Evolutionary conservation across 2,329 filamentous ascomycete genomes (phyloP).

Genomic region (Beauveria rudraprayagi): DNA sequence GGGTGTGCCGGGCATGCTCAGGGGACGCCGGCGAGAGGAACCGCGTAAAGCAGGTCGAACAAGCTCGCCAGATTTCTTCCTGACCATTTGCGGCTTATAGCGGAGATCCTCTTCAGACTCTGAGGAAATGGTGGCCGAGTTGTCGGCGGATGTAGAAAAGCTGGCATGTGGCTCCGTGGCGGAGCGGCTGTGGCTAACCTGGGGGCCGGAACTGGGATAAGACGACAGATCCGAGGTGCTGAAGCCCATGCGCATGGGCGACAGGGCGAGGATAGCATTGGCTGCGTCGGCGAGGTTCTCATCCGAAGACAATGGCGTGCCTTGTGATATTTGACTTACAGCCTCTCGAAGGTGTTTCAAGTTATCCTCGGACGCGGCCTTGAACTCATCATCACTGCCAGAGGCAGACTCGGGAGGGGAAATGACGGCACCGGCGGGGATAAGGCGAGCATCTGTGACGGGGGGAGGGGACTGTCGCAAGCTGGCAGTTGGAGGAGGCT

Average conservation of each 20-base stretch:
- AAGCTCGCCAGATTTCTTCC: slow-evolving; percentile 96
- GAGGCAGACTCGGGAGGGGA: slow-evolving; percentile 84
- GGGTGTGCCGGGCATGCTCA: slow-evolving; percentile 94
- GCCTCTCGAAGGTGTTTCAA: slow-evolving; percentile 70
- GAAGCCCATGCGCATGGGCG: slow-evolving; percentile 36
- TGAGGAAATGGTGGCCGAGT: slow-evolving; percentile 46
- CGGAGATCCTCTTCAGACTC: slow-evolving; percentile 52
- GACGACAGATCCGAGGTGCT: slow-evolving; percentile 38
- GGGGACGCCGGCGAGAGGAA: slow-evolving; percentile 71
- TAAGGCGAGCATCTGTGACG: slow-evolving; percentile 59
- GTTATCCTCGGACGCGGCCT: slow-evolving; percentile 39
- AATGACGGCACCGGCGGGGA: slow-evolving; percentile 77
- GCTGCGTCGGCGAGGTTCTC: slow-evolving; percentile 41
- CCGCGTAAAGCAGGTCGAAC: slow-evolving; percentile 85
- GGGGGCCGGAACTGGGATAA: slow-evolving; percentile 30
- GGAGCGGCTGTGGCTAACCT: slow-evolving; percentile 40
- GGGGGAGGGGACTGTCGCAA: slow-evolving; percentile 81
- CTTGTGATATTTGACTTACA: slow-evolving; percentile 64
- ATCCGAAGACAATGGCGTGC: slow-evolving; percentile 36
- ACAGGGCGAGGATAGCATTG: slow-evolving; percentile 1
- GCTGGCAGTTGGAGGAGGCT: slow-evolving; percentile 38
- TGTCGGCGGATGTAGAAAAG: slow-evolving; percentile 37
- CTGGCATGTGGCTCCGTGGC: slow-evolving; percentile 46
- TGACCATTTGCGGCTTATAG: slow-evolving; percentile 81
- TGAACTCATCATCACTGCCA: slow-evolving; percentile 73